Evolutionary conservation across 768 basidiomycete species (phyloP), one percentile per base, ranked within the genome.

Genomic region (Agaricus subrufescens): DNA sequence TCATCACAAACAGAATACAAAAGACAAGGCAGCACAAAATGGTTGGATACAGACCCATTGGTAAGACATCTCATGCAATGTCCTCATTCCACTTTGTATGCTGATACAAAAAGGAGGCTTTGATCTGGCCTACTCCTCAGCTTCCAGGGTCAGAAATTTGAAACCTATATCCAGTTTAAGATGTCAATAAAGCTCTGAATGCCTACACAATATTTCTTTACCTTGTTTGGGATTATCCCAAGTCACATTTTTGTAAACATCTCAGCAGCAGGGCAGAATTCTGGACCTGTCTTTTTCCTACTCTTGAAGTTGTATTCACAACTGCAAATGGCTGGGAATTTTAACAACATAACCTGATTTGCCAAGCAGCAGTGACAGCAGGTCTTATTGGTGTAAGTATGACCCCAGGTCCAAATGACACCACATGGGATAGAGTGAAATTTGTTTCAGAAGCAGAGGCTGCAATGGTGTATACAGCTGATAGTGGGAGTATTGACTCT

Each of bases 401-500:
- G 3, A 29, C 6, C 6, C 30, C 10, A n/a, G 3, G n/a, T 5
- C 8, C 9, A 6, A 5, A 29, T n/a, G n/a, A n/a, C 14, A 9
- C 15, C 7, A 29, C 46, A 8, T 31, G 4, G 46, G 27, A 31
- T 1, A 52, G 50, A 25, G 43, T 52, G 4, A 42, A 40, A 5
- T 52, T 52, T 30, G 50, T 52, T 19, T 52, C 50, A 27, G 50
- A 52, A 26, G 39, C 50, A 3, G 50, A 52, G 50, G 50, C 50
- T 5, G 50, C 50, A 8, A 43, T 52, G 9, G 40, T 52, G 8
- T 52, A 52, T 43, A 40, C 50, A 23, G 50, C 50, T 8, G 40
- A 52, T 43, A 52, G 39, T 15, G 40, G 50, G 14, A 30, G 29
- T 10, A 14, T 52, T 12, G 39, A 42, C n/a, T 29, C 50, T 10